A percentile compares a stretch with the other conserved stretches of the same genome.
Evolutionary conservation across 148 eudicot genomes (phyloP).

Genomic region (Cornus florida): DNA sequence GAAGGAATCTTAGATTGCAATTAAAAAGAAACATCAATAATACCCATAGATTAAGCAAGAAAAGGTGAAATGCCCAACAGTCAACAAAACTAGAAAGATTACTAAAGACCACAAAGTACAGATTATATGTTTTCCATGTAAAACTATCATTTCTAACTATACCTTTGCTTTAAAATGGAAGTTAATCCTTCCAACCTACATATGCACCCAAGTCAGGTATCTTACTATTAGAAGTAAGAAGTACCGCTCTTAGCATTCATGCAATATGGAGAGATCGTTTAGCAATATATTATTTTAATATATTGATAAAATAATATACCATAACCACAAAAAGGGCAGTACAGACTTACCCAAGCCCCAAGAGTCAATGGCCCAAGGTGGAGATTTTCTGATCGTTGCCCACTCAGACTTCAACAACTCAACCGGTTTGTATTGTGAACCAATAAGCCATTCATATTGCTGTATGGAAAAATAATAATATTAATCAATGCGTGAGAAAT

Average conservation of each 20-base stretch:
- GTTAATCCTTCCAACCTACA: not conserved
- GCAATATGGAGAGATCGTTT: too few species aligned
- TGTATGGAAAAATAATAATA: slow-evolving; percentile 28
- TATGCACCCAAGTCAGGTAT: not conserved
- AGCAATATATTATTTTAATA: not conserved
- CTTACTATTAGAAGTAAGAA: too few species aligned
- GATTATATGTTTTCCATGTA: not conserved
- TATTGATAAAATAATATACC: not conserved
- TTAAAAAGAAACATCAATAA: not conserved
- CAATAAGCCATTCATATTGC: slow-evolving; percentile 98
- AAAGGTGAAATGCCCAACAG: not conserved
- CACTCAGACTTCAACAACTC: slow-evolving; percentile 90
- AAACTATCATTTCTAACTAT: not conserved
- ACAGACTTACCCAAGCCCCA: slow-evolving; percentile 92
- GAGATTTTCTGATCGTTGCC: slow-evolving; percentile 77
- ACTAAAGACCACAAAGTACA: too few species aligned
- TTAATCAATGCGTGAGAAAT: not conserved
- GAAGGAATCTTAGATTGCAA: slow-evolving; percentile 7
- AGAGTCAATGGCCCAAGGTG: slow-evolving; percentile 96
- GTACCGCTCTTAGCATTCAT: too few species aligned
- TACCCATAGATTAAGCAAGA: not conserved
- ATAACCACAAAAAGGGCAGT: slow-evolving; percentile 4
- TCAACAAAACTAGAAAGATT: not conserved
- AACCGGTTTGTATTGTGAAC: slow-evolving; percentile 88
- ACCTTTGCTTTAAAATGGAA: too few species aligned